Base-by-base conservation (phyloP, 108 stramenopile genomes). In the Cylindrotheca closterium region DNA sequence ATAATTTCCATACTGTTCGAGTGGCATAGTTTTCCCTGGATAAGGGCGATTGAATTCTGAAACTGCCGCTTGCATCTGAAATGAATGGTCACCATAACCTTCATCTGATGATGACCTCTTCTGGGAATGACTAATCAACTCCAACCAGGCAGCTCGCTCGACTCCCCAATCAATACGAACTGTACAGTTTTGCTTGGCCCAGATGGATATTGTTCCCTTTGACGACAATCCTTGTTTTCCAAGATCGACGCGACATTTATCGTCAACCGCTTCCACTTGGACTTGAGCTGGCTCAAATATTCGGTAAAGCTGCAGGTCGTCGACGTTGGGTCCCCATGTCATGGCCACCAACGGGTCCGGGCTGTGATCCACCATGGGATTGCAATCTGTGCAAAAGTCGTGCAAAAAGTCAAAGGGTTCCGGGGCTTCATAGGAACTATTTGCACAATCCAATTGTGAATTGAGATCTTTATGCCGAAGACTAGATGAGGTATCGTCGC, bases 91-190 rank as follows among this genome's bases (percentile, higher is more conserved):
- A 25, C 5, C 37, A 15, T 24, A 57, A 18, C 48, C 29, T 3
- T 45, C 8, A 0, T 50, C 29, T n/a, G n/a, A n/a, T n/a, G n/a
- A n/a, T n/a, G n/a, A n/a, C n/a, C n/a, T n/a, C n/a, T n/a, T n/a
- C 15, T 32, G 31, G 24, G 57, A 22, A 12, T 18, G 0, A 18
- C 56, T 56, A 18, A 45, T 34, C n/a, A 79, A 45, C 34, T 79
- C 79, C 30, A 79, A 67, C 79, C 79, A 79, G 12, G 62, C 74
- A 0, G 79, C 73, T 12, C 74, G 63, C 51, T 79, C 79, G 15
- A 70, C 65, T 3, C 79, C 79, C 70, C 70, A 79, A 60, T 79
- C 79, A 60, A 75, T 12, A 3, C 30, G 28, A 5, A 79, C 45
- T 2, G 65, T 67, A 1, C 55, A 50, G 60, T 67, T 58, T 47